Evolutionary conservation across 345 rosid species (phyloP).

Genomic region (Ailanthus altissimus): DNA sequence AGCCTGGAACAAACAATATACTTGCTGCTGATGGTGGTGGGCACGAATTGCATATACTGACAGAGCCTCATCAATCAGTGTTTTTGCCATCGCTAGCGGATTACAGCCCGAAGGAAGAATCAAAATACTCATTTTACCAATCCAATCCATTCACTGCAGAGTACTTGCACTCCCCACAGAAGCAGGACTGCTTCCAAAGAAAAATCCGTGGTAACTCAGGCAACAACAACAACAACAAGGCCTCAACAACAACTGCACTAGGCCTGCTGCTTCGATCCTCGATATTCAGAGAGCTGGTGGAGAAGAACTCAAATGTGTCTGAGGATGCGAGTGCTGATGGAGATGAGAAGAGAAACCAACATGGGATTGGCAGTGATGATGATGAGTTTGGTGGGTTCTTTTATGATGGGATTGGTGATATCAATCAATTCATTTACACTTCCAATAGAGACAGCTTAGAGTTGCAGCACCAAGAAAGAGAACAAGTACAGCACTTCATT

Average conservation of each 20-base stretch:
- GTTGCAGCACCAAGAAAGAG: slow-evolving; percentile 34
- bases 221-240: slow-evolving; percentile 20
- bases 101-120: slow-evolving; percentile 36
- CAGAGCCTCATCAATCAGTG: slow-evolving; percentile 23
- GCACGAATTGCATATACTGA: slow-evolving; percentile 24
- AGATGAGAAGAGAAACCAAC: slow-evolving; percentile 34
- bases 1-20: slow-evolving; percentile 37
- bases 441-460: slow-evolving; percentile 30
- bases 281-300: slow-evolving; percentile 52
- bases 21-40: slow-evolving; percentile 19
- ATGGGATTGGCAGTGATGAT: slow-evolving; percentile 32
- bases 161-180: slow-evolving; percentile 22
- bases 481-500: slow-evolving; percentile 19
- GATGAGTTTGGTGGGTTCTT: slow-evolving; percentile 46
- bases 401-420: slow-evolving; percentile 32
- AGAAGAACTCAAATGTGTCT: slow-evolving; percentile 44
- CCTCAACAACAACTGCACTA: slow-evolving; percentile 55
- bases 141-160: slow-evolving; percentile 28
- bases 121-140: slow-evolving; percentile 29
- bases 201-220: slow-evolving; percentile 16
- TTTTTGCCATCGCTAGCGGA: slow-evolving; percentile 16
- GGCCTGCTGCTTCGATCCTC: slow-evolving; percentile 59
- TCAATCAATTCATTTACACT: slow-evolving; percentile 34
- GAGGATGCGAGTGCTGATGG: slow-evolving; percentile 37
- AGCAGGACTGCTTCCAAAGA: slow-evolving; percentile 29